Base-by-base conservation (phyloP, 176 grass and related monocot genomes). In the Zizania latifolia region DNA sequence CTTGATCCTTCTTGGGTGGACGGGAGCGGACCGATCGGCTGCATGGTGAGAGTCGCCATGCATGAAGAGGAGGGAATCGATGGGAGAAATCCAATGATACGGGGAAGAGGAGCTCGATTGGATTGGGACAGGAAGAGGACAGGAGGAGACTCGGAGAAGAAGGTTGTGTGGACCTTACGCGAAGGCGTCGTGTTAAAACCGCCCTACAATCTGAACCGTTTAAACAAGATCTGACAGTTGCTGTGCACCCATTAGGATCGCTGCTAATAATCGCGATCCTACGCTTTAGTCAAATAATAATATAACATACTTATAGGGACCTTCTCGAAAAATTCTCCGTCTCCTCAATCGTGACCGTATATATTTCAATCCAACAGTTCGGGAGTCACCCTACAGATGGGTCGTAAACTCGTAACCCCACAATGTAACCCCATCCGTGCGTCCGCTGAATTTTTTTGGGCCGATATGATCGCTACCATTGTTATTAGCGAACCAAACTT, bases 1-100 rank as follows among this genome's bases (percentile, higher is more conserved):
- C 78, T 86, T 6, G 51, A 58, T 34, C 41, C 35, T 64, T 64
- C 78, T 4, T 57, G 64, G 4, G 63, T 0, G 24, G 56, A 28
- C 1, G 8, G 64, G 8, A 23, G 28, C 27, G 56, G 54, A 9
- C 17, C 56, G 45, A 81, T 76, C n/a, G 71, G 65, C 63, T 86
- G 84, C 84, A 86, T 86, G 78, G 65, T 81, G 64, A 86, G 84
- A 35, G 72, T 81, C 44, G 65, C 64, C 71, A 86, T 81, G 71
- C 64, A 75, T 68, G 62, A 34, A 58, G 39, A 22, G 32, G 44
- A 35, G 23, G 13, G 53, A 28, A 31, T 76, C 62, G 21, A 60
- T 60, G 30, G 65, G 22, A 65, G 37, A 27, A 21, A 40, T 50
- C 13, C 5, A n/a, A n/a, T n/a, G n/a, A n/a, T n/a, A n/a, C n/a